Evolutionary conservation across 179 eudicot species (phyloP).

Genomic region (Beta lomatogona): DNA sequence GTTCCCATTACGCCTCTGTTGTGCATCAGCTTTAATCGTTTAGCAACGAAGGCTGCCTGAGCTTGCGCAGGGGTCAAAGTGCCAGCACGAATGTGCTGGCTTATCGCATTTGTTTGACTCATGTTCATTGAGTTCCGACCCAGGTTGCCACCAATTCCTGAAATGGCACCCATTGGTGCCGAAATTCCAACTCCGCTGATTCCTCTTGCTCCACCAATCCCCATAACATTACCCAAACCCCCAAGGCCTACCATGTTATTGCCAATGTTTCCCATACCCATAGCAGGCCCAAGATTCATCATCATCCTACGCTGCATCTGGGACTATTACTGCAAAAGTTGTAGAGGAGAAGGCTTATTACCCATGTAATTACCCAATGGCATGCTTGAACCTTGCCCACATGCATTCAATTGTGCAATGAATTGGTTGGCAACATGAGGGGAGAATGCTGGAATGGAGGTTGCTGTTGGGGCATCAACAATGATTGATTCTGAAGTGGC

Average conservation of each 20-base stretch:
- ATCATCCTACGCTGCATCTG: constrained; percentile 71
- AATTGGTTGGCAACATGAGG: constrained; percentile 54
- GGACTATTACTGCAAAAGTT: constrained; percentile 54
- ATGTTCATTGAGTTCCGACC: constrained; percentile 54
- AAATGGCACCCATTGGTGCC: constrained; percentile 60
- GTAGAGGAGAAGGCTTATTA: constrained; percentile 60
- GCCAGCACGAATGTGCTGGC: constrained; percentile 65
- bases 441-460: constrained; percentile 68
- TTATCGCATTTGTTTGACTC: constrained; percentile 51
- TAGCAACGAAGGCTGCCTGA: constrained; percentile 36
- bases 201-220: constrained; percentile 67
- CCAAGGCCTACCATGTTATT: constrained; percentile 78
- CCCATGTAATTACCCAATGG: constrained; percentile 59
- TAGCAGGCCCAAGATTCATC: constrained; percentile 71
- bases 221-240: constrained; percentile 68
- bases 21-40: constrained; percentile 51
- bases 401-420: constrained; percentile 55
- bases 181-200: constrained; percentile 58
- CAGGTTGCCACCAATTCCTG: constrained; percentile 61
- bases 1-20: constrained; percentile 46
- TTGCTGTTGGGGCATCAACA: constrained; percentile 49
- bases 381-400: constrained; percentile 58
- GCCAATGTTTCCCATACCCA: constrained; percentile 65
- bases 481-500: constrained; percentile 46
- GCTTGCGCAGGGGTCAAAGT: constrained; percentile 45